These are phyloP conservation scores for Tetraselmis striata DNA, from an alignment of 139 green algal species.

Conservation along the genomic window DNA sequence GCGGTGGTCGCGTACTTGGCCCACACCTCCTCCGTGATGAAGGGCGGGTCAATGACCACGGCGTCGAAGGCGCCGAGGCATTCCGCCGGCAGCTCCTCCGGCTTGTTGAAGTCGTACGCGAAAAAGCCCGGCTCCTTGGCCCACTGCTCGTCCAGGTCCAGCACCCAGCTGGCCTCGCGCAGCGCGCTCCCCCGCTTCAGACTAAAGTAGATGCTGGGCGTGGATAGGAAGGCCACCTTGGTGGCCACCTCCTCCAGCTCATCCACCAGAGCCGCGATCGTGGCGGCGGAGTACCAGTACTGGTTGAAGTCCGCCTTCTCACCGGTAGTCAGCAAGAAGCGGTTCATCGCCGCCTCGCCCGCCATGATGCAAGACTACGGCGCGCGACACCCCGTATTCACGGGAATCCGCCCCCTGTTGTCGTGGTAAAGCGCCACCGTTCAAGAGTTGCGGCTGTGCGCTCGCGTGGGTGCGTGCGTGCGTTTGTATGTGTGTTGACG, in stretches of 20 bases:
- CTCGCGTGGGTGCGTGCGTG: too few species aligned
- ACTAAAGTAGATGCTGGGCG: constrained; percentile 56
- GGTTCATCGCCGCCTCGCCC: not conserved
- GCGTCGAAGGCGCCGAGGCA: constrained; percentile 57
- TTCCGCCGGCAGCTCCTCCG: constrained; percentile 34
- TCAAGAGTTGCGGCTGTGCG: too few species aligned
- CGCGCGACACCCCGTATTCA: too few species aligned
- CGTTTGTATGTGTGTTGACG: too few species aligned
- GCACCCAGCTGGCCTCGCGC: constrained; percentile 29
- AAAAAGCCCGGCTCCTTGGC: constrained; percentile 44
- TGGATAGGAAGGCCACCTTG: constrained; percentile 47
- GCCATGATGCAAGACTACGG: too few species aligned
- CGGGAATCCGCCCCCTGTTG: too few species aligned
- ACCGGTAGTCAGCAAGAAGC: constrained; percentile 8
- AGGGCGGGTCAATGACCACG: constrained; percentile 60
- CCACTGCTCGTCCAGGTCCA: constrained; percentile 67
- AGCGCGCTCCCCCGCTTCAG: constrained; percentile 32
- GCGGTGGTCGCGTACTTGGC: constrained; percentile 48
- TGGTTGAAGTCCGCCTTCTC: constrained; percentile 54
- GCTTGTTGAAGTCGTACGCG: constrained; percentile 63
- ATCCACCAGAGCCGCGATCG: constrained; percentile 31
- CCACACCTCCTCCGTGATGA: constrained; percentile 71
- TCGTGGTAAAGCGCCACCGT: too few species aligned
- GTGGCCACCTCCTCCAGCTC: constrained; percentile 26
- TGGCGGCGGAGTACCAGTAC: constrained; percentile 52